Evolutionary conservation across 225 moss, liverwort and hornwort species (phyloP), one percentile per base, ranked within the genome.

Genomic region (Bryoerythrophyllum caledonicum): DNA sequence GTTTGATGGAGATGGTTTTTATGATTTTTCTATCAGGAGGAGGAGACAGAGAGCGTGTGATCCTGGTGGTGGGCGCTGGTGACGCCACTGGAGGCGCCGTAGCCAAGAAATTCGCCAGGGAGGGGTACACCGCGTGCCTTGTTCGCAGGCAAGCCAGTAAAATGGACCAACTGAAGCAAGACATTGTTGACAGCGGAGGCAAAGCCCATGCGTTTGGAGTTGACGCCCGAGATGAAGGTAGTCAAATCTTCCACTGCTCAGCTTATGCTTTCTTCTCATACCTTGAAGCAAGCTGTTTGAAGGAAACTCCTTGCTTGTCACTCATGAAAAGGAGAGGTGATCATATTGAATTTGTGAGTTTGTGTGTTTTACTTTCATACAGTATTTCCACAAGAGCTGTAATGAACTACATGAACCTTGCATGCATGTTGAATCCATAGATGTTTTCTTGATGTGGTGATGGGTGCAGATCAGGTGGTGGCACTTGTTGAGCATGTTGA

Each of bases 161-260:
- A 74, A 59, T 90, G 71, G 76, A 88, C 28, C 69, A 80, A 38
- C 77, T 92, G 21, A 86, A 71, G 7, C 76, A 85, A 3, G 83
- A 79, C 8, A 90, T 92, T 8, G 59, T 75, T 54, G 58, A 75
- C 14, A 86, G 76, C 25, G 92, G 92, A 54, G 92, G 90, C 65
- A 77, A 82, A 75, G 92, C 84, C 7, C 67, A 86, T 38, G 76
- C 68, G n/a, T 90, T 87, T 28, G 92, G 90, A 75, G 86, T 88
- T 10, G 92, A 92, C 76, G 88, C 92, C 52, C 84, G 92, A 62
- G 80, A 81, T 66, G 92, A 92, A 81, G 90, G 90, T 90, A 82
- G 43, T 0, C 23, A 49, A 49, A 19, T 43, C 61, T 67, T 68
- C 46, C 34, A 26, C 38, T 46, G 9, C 0, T 66, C 34, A 72